A percentile compares a stretch with the other conserved stretches of the same genome.
Conservation (phyloP, 129 eudicot species). For the Centrapalus pauciflorus region DNA sequence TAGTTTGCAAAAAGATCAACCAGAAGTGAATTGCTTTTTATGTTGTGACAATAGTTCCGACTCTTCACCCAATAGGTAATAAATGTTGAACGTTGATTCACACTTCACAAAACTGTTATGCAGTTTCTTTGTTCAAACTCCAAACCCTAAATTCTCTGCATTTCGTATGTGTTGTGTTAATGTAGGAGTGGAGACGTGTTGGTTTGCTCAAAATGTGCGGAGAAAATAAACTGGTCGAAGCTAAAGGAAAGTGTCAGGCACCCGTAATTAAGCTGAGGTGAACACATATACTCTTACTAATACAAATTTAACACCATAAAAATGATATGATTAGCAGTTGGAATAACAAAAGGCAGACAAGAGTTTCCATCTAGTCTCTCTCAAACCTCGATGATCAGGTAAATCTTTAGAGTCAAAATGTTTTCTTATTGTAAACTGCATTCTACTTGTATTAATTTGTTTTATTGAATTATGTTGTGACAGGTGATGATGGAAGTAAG, state of each 20-base stretch:
- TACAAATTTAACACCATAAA: conserved; percentile 25
- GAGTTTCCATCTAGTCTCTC: neutral
- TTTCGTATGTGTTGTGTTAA: neutral
- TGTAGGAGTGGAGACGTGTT: conserved; percentile 79
- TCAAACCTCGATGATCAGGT: conserved; percentile 11
- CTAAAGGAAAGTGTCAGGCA: conserved; percentile 55
- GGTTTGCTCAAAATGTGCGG: conserved; percentile 69
- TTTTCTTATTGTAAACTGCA: neutral
- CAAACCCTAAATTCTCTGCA: neutral
- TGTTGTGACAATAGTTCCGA: conserved; percentile 54
- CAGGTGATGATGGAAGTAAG: conserved; percentile 7
- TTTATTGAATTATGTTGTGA: neutral
- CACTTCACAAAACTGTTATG: neutral
- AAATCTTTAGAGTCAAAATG: neutral
- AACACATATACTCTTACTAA: conserved; percentile 36
- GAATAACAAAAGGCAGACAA: conserved; percentile 23
- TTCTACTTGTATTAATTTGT: neutral
- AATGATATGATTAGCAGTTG: neutral
- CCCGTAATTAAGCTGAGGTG: conserved; percentile 73
- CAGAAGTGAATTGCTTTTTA: conserved; percentile 64
- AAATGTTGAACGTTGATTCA: neutral
- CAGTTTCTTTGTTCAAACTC: neutral
- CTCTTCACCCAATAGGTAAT: conserved; percentile 68
- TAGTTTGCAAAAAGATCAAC: conserved; percentile 26
- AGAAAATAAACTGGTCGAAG: conserved; percentile 45